Conservation (phyloP, 1,284 basidiomycete species). For the Amylostereum areolatum region DNA sequence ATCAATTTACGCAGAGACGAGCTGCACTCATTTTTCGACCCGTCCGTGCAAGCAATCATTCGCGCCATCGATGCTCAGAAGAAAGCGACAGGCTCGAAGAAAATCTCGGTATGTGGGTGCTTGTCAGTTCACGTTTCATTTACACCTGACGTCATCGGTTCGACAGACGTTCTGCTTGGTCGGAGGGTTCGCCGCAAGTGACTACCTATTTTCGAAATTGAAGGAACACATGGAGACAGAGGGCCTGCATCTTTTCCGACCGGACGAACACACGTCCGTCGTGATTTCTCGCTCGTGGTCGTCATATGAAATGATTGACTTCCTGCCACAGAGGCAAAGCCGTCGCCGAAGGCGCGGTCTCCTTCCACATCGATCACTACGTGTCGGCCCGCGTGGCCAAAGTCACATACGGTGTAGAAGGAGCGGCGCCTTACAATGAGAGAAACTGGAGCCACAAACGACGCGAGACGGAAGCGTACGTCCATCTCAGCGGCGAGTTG, state of each 20-base stretch:
- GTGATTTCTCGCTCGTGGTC: not conserved
- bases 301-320: not conserved
- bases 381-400: constrained; percentile 41
- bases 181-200: constrained; percentile 47
- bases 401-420: constrained; percentile 25
- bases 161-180: constrained; percentile 29
- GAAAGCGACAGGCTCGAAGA: constrained; percentile 19
- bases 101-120: constrained; percentile 22
- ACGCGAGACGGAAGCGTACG: not conserved
- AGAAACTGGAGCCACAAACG: not conserved
- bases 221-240: constrained; percentile 23
- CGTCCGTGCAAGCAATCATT: constrained; percentile 24
- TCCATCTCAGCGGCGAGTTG: not conserved
- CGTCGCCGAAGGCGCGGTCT: constrained; percentile 50
- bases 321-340: constrained; percentile 34
- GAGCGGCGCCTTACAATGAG: not conserved
- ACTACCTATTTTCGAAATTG: constrained; percentile 38
- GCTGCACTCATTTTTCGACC: constrained; percentile 40
- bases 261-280: constrained; percentile 34
- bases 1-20: constrained; percentile 20
- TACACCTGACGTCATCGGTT: constrained; percentile 7
- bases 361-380: constrained; percentile 43
- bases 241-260: constrained; percentile 27
- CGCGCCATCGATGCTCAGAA: constrained; percentile 31
- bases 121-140: not conserved